Base-by-base conservation (phyloP, 192 early-diverging fungal species). In the Podila verticillata region DNA sequence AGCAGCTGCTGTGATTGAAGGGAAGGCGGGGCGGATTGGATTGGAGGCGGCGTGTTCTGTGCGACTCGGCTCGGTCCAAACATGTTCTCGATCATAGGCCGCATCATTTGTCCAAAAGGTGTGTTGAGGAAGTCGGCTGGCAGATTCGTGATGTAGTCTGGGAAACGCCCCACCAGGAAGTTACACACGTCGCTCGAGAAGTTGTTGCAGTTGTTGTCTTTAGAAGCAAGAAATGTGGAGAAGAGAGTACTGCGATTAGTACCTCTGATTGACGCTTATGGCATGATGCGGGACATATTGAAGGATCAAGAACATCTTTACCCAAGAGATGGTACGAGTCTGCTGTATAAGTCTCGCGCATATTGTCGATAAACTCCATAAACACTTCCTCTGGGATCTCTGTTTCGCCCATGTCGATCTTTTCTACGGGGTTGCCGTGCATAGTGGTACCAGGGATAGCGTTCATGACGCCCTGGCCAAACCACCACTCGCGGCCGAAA, bases 191-290 rank as follows among this genome's bases (percentile, higher is more conserved):
- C 91, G 61, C 92, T 89, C 12, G 90, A 86, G 61, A 95, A 94
- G 19, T 82, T 89, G 72, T 93, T 97, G 87, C 96, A 97, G 81
- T 97, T 97, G 80, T 94, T 92, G 66, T 97, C 89, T 54, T 65
- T 36, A 31, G 30, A 15, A 10, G 20, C 20, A 39, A 29, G 12
- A 13, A 12, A n/a, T 5, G 19, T 13, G 39, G 61, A 63, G 9
- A 2, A 63, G 10, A 32, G 3, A 10, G 30, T 15, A 32, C 4
- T 44, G 13, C 13, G 3, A 2, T 44, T 44, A 44, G 10, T 34
- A 4, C 39, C 13, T n/a, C n/a, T n/a, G n/a, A n/a, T n/a, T n/a
- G n/a, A n/a, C n/a, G 3, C 39, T 44, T 44, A 4, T 15, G 13
- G 39, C 2, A 44, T n/a, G 39, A 17, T 44, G 39, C 39, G 13